Evolutionary conservation across 441 rosid species (phyloP), one percentile per base, ranked within the genome.

Genomic region (Geranium incanum): DNA sequence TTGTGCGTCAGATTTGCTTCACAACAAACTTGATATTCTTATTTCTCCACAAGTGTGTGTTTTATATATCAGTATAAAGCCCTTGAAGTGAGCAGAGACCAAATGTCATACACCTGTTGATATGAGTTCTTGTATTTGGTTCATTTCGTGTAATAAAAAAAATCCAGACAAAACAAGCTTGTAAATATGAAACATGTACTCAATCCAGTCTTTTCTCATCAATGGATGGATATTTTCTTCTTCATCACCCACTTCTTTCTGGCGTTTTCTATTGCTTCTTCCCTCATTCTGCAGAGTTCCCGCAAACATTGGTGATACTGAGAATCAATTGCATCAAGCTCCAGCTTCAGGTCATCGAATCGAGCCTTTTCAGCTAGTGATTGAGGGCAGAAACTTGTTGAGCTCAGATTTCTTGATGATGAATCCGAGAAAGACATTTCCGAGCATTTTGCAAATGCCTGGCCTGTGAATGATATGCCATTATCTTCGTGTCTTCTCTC

Each of bases 201-300:
- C 33, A 28, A 28, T 28, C 33, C 33, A 28, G 33, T 28, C 33
- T 28, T 28, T 28, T 39, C 43, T 7, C 0, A 50, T 50, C 16
- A 50, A 50, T 12, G n/a, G 59, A 48, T n/a, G n/a, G 57, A 11
- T 48, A 68, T 64, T 71, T 76, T 80, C 73, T 80, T 85, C 82
- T 74, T 82, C 4, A 74, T 70, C 19, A 71, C 70, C 92, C 92
- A 88, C 76, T 78, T 86, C 79, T 72, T 80, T 63, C 80, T 83
- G 65, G 86, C 89, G 39, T 77, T 77, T 68, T 84, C 87, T 59
- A 84, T 76, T n/a, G 87, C 92, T 72, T 83, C 91, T 65, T 88
- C 95, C 71, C 86, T 83, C 84, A 75, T 70, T 86, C 78, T 85
- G 76, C 67, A 21, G 23, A 89, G 94, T 74, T 84, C 86, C 43